Conservation (phyloP, 352 stramenopile species). For the Halophytophthora polymorphica region DNA sequence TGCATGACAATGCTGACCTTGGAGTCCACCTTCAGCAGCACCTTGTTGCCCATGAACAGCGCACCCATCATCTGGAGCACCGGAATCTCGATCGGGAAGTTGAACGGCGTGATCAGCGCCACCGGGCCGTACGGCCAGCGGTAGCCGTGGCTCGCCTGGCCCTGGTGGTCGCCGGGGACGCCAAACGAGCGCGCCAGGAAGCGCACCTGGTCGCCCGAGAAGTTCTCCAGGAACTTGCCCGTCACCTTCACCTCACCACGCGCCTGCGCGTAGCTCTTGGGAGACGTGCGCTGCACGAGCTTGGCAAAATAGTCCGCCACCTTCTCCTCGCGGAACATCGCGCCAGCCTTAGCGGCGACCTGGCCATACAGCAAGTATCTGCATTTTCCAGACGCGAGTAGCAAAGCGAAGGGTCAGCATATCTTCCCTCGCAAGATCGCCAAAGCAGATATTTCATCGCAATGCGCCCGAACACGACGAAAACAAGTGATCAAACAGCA, state of each 20-base stretch:
- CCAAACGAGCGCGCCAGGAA: conserved; percentile 95
- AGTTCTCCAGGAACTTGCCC: conserved; percentile 97
- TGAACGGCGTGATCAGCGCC: conserved; percentile 97
- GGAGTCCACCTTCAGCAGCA: conserved; percentile 93
- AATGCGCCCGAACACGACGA: not conserved
- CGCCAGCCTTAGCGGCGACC: conserved; percentile 78
- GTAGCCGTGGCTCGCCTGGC: conserved; percentile 93
- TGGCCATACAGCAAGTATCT: conserved; percentile 75
- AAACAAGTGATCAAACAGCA: not conserved
- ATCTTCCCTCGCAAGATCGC: not conserved
- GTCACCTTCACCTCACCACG: conserved; percentile 91
- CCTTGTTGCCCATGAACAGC: conserved; percentile 99
- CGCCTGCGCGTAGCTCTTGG: conserved; percentile 97
- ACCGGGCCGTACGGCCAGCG: conserved; percentile 96
- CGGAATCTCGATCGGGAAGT: conserved; percentile 98
- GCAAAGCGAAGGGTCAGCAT: not conserved
- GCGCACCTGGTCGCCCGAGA: conserved; percentile 95
- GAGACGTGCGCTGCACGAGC: conserved; percentile 95
- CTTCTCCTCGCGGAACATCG: conserved; percentile 81
- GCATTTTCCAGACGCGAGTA: not conserved
- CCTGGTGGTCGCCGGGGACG: conserved; percentile 95
- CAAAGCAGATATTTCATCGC: not conserved
- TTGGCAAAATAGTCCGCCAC: conserved; percentile 95
- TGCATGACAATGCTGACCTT: conserved; percentile 98
- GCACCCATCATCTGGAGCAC: conserved; percentile 98